Conservation (phyloP, 345 rosid species). For the Iberis pinnata region DNA sequence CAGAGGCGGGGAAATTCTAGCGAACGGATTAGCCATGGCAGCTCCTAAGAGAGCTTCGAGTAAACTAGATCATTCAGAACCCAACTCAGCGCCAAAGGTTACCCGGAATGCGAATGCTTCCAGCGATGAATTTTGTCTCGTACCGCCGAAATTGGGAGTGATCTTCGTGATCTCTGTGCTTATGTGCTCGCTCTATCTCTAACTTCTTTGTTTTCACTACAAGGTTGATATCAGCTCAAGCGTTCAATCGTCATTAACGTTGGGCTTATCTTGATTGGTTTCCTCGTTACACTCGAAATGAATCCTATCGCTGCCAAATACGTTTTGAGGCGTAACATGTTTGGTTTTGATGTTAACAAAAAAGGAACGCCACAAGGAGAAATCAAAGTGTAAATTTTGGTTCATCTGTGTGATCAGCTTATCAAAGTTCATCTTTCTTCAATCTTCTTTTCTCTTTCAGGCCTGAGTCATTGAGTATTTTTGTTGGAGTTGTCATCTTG, state of each 20-base stretch:
- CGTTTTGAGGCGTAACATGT: slow-evolving; percentile 65
- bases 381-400: slow-evolving; percentile 61
- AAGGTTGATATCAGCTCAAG: slow-evolving; percentile 51
- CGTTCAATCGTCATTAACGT: slow-evolving; percentile 75
- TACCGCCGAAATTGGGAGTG: slow-evolving; percentile 57
- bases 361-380: slow-evolving; percentile 79
- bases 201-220: slow-evolving; percentile 53
- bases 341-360: slow-evolving; percentile 89
- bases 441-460: slow-evolving; percentile 32
- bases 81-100: slow-evolving; percentile 4
- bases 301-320: slow-evolving; percentile 82
- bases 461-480: slow-evolving; percentile 94
- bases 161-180: slow-evolving; percentile 48
- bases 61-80: slow-evolving; percentile 2
- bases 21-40: slow-evolving; percentile 46
- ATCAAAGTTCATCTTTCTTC: not conserved
- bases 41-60: slow-evolving; percentile 60
- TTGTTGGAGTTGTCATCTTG: slow-evolving; percentile 76
- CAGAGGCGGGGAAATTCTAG: slow-evolving; percentile 19
- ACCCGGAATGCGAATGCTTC: slow-evolving; percentile 11
- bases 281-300: slow-evolving; percentile 55
- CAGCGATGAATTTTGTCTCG: slow-evolving; percentile 26
- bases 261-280: slow-evolving; percentile 63
- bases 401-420: not conserved
- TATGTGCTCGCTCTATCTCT: slow-evolving; percentile 56